Base-by-base conservation (phyloP, 768 basidiomycete species). In the Neoboletus brunneissimus region DNA sequence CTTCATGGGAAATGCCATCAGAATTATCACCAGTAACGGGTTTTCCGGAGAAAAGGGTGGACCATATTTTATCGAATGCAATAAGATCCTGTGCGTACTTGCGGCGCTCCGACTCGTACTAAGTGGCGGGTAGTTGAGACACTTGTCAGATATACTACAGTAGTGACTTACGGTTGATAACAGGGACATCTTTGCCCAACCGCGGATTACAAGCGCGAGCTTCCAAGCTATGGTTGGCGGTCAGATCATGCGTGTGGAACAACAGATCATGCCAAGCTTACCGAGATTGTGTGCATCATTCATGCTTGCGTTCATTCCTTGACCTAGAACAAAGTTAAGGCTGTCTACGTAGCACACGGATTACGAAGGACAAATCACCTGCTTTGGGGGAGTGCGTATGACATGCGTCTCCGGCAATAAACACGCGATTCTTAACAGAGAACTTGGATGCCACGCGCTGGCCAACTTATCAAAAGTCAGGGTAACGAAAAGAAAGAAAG, bases 371-470 rank as follows among this genome's bases (percentile, higher is more conserved):
- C 18, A 31, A 63, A 63, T 54, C 44, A 72, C 76, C 75, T 51
- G 77, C 78, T 66, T 77, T 76, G 1, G 74, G 75, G 0, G 75
- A 78, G 47, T 76, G 76, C 18, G 76, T 78, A 54, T 77, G 79
- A 37, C 78, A 83, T 3, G 81, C 81, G 58, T 81, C 81, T 13
- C 83, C 82, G 0, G 79, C 83, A 46, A 84, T 83, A 60, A 84
- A 81, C 2, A 83, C 72, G 5, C 83, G 78, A 32, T 82, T 67
- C 40, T 75, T 58, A 1, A 74, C 62, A 2, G 78, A 76, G 66
- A 78, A 85, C n/a, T 70, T 70, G 31, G 80, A 75, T 15, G 82
- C 81, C 9, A 84, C 78, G 5, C 83, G 76, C 62, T 85, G 82
- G 2, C 81, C 81, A 48, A 84, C 82, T 81, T 37, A 32, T 25